phyloP scores from a whole-genome alignment of 1,284 basidiomycete species.

The Malassezia furfur region DNA sequence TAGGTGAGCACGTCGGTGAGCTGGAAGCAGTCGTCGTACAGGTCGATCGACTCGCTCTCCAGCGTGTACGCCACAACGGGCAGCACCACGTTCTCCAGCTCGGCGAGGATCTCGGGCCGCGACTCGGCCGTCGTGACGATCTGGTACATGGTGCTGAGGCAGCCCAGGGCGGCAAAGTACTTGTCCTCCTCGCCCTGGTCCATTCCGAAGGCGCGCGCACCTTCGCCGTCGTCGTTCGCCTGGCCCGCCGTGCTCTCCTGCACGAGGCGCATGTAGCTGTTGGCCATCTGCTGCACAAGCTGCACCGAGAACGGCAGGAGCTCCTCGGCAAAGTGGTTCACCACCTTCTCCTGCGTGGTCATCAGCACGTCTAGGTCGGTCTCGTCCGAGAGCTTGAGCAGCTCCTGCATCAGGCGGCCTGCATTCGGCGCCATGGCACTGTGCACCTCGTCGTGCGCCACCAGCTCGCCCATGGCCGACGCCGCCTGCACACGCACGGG shows the following conservation, averaged over 20 bases:
- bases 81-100: conserved; percentile 70
- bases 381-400: conserved; percentile 76
- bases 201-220: conserved; percentile 52
- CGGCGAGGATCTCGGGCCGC: conserved; percentile 64
- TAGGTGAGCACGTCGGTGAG: conserved; percentile 76
- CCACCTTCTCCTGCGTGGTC: conserved; percentile 69
- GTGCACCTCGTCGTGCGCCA: conserved; percentile 61
- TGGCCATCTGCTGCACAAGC: conserved; percentile 58
- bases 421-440: conserved; percentile 66
- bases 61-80: conserved; percentile 69
- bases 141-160: conserved; percentile 52
- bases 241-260: conserved; percentile 47
- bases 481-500: conserved; percentile 77
- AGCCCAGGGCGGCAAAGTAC: conserved; percentile 63
- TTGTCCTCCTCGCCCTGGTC: conserved; percentile 59
- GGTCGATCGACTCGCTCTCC: conserved; percentile 51
- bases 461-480: conserved; percentile 67
- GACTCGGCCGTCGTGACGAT: conserved; percentile 61
- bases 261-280: conserved; percentile 58
- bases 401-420: conserved; percentile 77
- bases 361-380: conserved; percentile 80
- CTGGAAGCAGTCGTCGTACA: conserved; percentile 80
- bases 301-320: conserved; percentile 76
- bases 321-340: conserved; percentile 73
- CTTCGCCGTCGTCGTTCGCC: conserved; percentile 55